Evolutionary conservation across 2,329 filamentous ascomycete species (phyloP).

Genomic region (Dendrostoma leiphaemia): DNA sequence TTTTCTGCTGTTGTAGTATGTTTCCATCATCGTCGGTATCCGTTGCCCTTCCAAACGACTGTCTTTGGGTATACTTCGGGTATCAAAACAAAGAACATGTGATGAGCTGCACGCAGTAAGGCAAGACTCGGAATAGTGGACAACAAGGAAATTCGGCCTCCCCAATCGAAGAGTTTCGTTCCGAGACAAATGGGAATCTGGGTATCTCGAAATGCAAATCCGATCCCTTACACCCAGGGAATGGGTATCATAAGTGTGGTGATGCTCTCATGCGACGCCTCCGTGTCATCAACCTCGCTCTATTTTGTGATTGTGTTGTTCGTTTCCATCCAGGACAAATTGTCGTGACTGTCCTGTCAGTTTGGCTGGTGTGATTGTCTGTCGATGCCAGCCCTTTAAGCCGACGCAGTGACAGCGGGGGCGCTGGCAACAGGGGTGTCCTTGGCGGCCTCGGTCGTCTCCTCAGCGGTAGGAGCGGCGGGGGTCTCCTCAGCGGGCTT

Average conservation of each 20-base stretch:
- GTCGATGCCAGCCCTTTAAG: constrained; percentile 35
- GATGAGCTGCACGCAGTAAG: constrained; percentile 26
- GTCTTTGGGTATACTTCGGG: constrained; percentile 35
- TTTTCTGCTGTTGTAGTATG: constrained; percentile 7
- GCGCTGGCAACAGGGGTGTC: constrained; percentile 40
- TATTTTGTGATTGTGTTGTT: constrained; percentile 23
- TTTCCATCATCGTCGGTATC: constrained; percentile 22
- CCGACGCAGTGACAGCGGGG: constrained; percentile 50
- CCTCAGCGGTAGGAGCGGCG: constrained; percentile 33
- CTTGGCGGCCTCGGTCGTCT: constrained; percentile 26
- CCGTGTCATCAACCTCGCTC: constrained; percentile 26
- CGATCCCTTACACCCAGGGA: constrained; percentile 34
- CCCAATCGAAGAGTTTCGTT: constrained; percentile 18
- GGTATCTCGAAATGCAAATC: constrained; percentile 60
- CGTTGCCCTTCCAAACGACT: constrained; percentile 24
- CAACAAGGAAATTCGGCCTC: constrained; percentile 21
- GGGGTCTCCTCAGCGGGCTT: constrained; percentile 26
- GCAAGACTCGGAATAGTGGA: constrained; percentile 21
- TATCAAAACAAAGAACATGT: constrained; percentile 33
- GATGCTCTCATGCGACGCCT: constrained; percentile 22
- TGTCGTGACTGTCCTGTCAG: constrained; percentile 22
- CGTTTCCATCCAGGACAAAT: constrained; percentile 14
- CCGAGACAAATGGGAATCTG: constrained; percentile 41
- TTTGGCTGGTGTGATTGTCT: constrained; percentile 19
- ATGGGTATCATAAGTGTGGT: constrained; percentile 20